A percentile compares a stretch with the other conserved stretches of the same genome.
These are phyloP conservation scores for Pseudocercospora fijiensis DNA, from an alignment of 2,329 filamentous ascomycete genomes.

Conservation along the genomic window DNA sequence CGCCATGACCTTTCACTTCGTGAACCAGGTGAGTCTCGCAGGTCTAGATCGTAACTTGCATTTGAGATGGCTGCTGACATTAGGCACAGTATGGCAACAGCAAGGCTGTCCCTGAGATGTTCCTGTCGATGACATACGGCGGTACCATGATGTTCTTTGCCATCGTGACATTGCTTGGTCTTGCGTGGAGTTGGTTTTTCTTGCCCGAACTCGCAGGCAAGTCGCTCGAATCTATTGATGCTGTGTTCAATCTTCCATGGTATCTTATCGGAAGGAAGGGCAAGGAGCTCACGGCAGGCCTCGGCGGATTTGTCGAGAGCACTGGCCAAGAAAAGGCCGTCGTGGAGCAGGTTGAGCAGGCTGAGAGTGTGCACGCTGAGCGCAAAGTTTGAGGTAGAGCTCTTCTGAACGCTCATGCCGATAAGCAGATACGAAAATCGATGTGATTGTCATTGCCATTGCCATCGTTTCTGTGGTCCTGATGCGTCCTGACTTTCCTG, in stretches of 20 bases:
- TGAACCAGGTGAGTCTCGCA: constrained; percentile 49
- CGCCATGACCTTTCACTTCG: constrained; percentile 75
- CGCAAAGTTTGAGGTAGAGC: constrained; percentile 16
- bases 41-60: not conserved
- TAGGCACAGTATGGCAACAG: constrained; percentile 63
- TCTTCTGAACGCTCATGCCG: not conserved
- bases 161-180: constrained; percentile 65
- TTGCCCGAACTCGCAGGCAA: constrained; percentile 53
- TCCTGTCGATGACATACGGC: constrained; percentile 57
- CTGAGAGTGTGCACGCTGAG: constrained; percentile 26
- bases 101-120: constrained; percentile 71
- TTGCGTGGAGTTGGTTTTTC: constrained; percentile 60
- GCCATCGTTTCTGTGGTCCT: not conserved
- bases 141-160: constrained; percentile 79
- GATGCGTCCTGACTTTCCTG: not conserved
- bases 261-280: constrained; percentile 63
- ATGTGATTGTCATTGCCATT: not conserved
- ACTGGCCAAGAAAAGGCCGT: constrained; percentile 26
- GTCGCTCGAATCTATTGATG: constrained; percentile 59
- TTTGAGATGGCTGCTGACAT: not conserved
- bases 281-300: constrained; percentile 31
- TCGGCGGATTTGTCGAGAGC: constrained; percentile 31
- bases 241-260: constrained; percentile 64
- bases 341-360: constrained; percentile 25
- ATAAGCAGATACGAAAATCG: not conserved